phyloP scores from a whole-genome alignment of 2,329 filamentous ascomycete species.

The Zasmidium cellare region DNA sequence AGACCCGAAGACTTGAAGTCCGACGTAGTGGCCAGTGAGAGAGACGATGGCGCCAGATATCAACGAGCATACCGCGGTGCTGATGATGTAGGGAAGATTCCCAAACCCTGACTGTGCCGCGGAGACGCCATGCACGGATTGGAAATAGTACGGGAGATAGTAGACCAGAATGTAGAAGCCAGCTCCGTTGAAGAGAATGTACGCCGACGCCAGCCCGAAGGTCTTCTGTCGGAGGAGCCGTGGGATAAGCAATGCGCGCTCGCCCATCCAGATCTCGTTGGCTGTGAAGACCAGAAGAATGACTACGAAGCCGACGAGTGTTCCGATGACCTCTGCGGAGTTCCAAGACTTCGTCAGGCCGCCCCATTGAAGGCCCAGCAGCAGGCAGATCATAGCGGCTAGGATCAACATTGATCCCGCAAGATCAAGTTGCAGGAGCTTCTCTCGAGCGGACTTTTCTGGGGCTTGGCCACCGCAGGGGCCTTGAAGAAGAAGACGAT shows the following conservation, averaged over 20 bases:
- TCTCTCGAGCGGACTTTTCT: slow-evolving; percentile 24
- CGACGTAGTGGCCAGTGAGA: slow-evolving; percentile 26
- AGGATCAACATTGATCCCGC: slow-evolving; percentile 38
- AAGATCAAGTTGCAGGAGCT: slow-evolving; percentile 36
- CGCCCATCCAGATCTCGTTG: slow-evolving; percentile 39
- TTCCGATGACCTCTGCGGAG: slow-evolving; percentile 35
- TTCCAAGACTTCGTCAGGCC: slow-evolving; percentile 38
- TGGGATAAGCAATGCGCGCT: slow-evolving; percentile 41
- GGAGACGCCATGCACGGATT: slow-evolving; percentile 39
- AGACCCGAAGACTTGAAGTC: neutral
- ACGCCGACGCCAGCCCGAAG: slow-evolving; percentile 33
- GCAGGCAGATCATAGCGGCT: slow-evolving; percentile 36
- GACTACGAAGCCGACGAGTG: slow-evolving; percentile 35
- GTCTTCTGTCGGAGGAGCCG: slow-evolving; percentile 32
- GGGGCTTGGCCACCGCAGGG: slow-evolving; percentile 31
- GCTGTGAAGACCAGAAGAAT: slow-evolving; percentile 34
- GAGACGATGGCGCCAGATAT: slow-evolving; percentile 34
- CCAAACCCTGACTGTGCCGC: slow-evolving; percentile 48
- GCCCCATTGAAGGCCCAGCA: slow-evolving; percentile 42
- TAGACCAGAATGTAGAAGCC: slow-evolving; percentile 15
- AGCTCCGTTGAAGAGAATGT: neutral
- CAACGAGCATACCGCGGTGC: slow-evolving; percentile 42
- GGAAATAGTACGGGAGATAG: slow-evolving; percentile 45
- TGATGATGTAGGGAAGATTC: slow-evolving; percentile 46
- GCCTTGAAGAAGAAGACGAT: slow-evolving; percentile 34